Conservation (phyloP, 805 yeast species). For the Wickerhamomyces ciferrii region DNA sequence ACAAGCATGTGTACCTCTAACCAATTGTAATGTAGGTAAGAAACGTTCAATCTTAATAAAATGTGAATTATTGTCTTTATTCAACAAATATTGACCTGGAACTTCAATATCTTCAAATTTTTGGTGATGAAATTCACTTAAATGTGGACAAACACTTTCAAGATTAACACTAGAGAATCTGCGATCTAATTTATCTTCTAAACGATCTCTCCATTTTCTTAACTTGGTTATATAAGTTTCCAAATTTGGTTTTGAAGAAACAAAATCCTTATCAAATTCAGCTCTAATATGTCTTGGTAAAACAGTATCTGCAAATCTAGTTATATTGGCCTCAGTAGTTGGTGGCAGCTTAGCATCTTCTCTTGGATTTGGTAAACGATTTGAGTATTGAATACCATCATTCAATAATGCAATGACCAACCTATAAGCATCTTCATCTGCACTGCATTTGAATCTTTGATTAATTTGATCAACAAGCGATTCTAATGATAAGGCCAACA, state of each 20-base stretch:
- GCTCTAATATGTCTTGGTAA: constrained; percentile 83
- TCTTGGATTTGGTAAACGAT: constrained; percentile 79
- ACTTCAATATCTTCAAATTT: constrained; percentile 96
- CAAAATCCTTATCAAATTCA: constrained; percentile 89
- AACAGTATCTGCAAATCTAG: constrained; percentile 88
- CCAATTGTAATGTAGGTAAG: constrained; percentile 80
- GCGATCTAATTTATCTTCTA: constrained; percentile 88
- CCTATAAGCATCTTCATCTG: constrained; percentile 95
- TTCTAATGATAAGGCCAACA: constrained; percentile 87
- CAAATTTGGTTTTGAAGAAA: constrained; percentile 78
- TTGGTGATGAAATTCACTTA: constrained; percentile 96
- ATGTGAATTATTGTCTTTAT: constrained; percentile 84
- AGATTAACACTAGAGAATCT: constrained; percentile 74
- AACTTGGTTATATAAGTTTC: constrained; percentile 81
- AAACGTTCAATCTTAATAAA: constrained; percentile 92
- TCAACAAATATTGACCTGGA: constrained; percentile 92
- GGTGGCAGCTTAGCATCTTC: constrained; percentile 87
- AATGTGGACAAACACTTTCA: constrained; percentile 89
- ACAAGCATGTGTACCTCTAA: constrained; percentile 87
- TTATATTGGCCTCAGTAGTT: constrained; percentile 83
- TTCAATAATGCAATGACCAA: constrained; percentile 86
- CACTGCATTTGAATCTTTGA: constrained; percentile 87
- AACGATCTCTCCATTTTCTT: constrained; percentile 87
- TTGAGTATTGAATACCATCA: constrained; percentile 89
- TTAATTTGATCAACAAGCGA: constrained; percentile 93